Evolutionary conservation across 257 asterid genomes (phyloP), one percentile per base, ranked within the genome.

Genomic region (Gentiana straminea): DNA sequence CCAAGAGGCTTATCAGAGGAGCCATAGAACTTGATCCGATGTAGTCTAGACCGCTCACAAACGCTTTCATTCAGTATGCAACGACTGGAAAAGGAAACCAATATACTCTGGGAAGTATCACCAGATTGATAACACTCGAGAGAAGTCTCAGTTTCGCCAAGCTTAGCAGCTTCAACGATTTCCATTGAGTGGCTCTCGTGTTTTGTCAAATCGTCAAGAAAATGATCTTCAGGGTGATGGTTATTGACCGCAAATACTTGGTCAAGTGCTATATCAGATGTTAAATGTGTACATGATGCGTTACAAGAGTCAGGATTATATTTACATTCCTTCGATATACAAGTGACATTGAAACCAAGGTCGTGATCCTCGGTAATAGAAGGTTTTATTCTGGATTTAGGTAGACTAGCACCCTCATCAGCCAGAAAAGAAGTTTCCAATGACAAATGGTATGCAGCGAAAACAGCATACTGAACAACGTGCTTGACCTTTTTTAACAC

Each of bases 371-470:
- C 83, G 13, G 79, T 78, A 62, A 71, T 43, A 52, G 81, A 58
- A 10, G 82, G 60, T 45, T 68, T 68, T 35, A 62, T 44, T 47
- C 72, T 66, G 54, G 50, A 33, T 69, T 76, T 73, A 44, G 97
- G 97, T 61, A 92, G 84, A 56, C 75, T 75, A 51, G 99, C 94
- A 44, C 99, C 99, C 82, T 92, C 99, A 47, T 92, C 97, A 49
- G 86, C 86, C 61, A 92, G 93, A 73, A 85, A 92, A 1, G 97
- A 92, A 55, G 95, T 85, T 73, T 92, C 94, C 43, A 85, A 79
- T 44, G 84, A 83, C 70, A 92, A 71, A 79, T 92, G 97, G 70
- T 92, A 80, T 50, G 99, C 99, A 43, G 95, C 99, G 69, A 92
- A 92, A 33, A 92, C 86, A 49, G 97, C 94, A 64, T 81, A 88